Base-by-base conservation (phyloP, 2,329 filamentous ascomycete species). In the Alternaria triticimaculans region DNA sequence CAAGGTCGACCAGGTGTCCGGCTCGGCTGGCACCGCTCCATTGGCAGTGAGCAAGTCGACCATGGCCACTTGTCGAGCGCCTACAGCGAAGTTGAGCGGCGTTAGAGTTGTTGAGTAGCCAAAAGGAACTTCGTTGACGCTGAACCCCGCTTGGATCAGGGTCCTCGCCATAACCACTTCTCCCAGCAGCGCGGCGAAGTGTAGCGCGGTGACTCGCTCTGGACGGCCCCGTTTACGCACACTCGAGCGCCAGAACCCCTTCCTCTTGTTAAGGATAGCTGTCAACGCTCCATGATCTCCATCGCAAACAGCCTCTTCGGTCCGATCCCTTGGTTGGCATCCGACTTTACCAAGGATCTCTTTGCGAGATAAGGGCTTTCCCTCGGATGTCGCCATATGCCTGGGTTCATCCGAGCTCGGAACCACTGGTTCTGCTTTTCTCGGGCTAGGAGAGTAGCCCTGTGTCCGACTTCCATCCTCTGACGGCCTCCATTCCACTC, bases 131-230 rank as follows among this genome's bases (percentile, higher is more conserved):
- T 70, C 69, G 25, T 74, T 74, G 57, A 74, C 58, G 51, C 63
- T 65, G 54, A 63, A 74, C 37, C 51, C 58, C 9, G 67, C 54
- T n/a, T 37, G 51, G 20, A 72, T 49, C 28, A 74, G 58, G 23
- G 63, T 60, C 46, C 55, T 58, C 21, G 69, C 70, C 69, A 74
- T 74, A n/a, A 71, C 69, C 23, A 69, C 58, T 56, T 74, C 70
- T 55, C 72, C 70, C 55, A 74, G 72, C 7, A 74, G 64, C 15
- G 72, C 70, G 11, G 70, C 72, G 30, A 70, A 74, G 62, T 74
- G 72, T 20, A 74, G 61, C 37, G 69, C 72, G 37, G 72, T 74
- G 21, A 72, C 55, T 5, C 67, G 67, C 64, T 72, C 70, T 12
- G 69, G 51, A 14, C 67, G 67, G 12, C 58, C 62, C 15, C 53